Conservation (phyloP, 1,284 basidiomycete species). For the Ceratobasidium theobromae region DNA sequence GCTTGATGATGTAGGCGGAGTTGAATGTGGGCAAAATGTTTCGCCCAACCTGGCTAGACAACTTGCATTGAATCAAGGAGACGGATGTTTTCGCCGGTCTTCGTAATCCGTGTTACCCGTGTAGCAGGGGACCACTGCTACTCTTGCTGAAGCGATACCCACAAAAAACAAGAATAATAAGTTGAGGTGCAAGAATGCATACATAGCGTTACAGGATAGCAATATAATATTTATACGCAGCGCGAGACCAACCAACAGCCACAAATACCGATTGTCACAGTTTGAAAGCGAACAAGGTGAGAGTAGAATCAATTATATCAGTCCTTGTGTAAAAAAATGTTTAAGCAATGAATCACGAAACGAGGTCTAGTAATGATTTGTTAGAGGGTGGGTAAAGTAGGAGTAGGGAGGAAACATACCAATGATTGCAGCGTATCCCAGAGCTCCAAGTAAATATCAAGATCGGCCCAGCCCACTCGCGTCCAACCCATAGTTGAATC, state of each 20-base stretch:
- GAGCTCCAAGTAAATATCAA: not conserved
- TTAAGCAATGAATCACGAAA: not conserved
- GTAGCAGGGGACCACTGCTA: too few relatives aligned
- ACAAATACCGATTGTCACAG: not conserved
- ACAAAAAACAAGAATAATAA: not conserved
- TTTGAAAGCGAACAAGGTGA: not conserved
- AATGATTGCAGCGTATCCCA: not conserved
- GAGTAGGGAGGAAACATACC: not conserved
- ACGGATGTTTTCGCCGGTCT: not conserved
- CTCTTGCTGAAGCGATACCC: too few relatives aligned
- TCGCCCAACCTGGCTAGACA: too few relatives aligned
- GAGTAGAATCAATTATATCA: not conserved
- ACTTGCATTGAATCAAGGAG: not conserved
- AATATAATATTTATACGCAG: conserved; percentile 1
- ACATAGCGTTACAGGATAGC: conserved; percentile 30
- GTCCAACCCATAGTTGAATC: not conserved
- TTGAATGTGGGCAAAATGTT: too few relatives aligned
- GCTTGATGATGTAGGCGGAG: too few relatives aligned
- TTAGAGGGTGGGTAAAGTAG: not conserved
- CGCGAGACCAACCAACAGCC: not conserved
- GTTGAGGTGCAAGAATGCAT: not conserved
- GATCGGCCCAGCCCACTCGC: not conserved
- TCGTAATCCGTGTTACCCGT: too few relatives aligned
- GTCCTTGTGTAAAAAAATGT: conserved; percentile 13
- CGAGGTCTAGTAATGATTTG: not conserved